Evolutionary conservation across 805 yeast genomes (phyloP), one percentile per base, ranked within the genome.

Genomic region (Millerozyma miso): DNA sequence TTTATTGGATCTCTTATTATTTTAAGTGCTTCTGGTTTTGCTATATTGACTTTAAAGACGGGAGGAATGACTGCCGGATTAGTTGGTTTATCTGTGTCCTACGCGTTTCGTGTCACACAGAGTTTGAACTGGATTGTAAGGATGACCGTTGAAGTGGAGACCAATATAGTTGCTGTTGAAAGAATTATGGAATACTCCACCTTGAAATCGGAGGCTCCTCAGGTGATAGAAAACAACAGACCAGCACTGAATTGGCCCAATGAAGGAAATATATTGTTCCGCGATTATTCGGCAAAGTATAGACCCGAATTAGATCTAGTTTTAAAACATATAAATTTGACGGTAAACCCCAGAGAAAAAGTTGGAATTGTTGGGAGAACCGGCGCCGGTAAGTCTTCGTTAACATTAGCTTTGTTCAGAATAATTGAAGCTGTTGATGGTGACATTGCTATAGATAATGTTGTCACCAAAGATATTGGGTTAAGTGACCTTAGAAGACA

Each of bases 81-180:
- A 58, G 90, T 90, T 56, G 99, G 99, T 73, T 74, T 93, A 54
- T 84, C 96, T 17, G 85, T 93, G 54, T 85, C 95, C 37, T 95
- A 93, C 65, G 91, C 99, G 2, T 73, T 93, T 49, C 96, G 88
- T 63, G 78, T 90, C 47, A 93, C 99, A 0, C 96, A 89, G 65
- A 77, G 96, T 0, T 76, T 93, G 65, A 91, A 89, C 63, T 91
- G 97, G 97, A 88, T 93, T 65, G 98, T 93, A 23, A 79, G 99
- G 68, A 91, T 90, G 98, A 88, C 97, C 0, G 99, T 93, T 35
- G 99, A 93, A 55, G 96, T 93, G 37, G 99, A 93, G 65, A 89
- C 97, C 10, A 91, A 89, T 64, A 90, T 93, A 68, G 99, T 93
- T 32, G 86, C 96, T 15, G 97, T 95, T 36, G 99, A 91, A 70